phyloP scores from a whole-genome alignment of 2,329 filamentous ascomycete genomes.

The Pseudocercospora crystallina region DNA sequence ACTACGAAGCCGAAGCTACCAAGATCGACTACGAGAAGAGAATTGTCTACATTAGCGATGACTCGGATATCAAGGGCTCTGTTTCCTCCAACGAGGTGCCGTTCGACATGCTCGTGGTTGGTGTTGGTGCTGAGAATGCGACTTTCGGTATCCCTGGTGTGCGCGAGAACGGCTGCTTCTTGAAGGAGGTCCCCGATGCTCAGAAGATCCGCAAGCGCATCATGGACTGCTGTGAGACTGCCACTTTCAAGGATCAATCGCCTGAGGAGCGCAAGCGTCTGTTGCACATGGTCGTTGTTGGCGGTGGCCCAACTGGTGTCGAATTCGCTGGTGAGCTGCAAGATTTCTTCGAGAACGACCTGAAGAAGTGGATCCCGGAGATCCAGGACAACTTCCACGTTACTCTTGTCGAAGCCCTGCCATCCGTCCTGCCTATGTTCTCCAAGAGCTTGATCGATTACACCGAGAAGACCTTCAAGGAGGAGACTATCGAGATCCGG shows the following conservation, averaged over 20 bases:
- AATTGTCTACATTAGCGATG: slow-evolving; percentile 84
- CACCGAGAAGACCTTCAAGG: slow-evolving; percentile 97
- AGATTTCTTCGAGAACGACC: slow-evolving; percentile 97
- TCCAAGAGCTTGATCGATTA: slow-evolving; percentile 99
- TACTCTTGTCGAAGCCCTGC: slow-evolving; percentile 93
- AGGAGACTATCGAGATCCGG: slow-evolving; percentile 95
- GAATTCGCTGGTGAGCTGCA: slow-evolving; percentile 98
- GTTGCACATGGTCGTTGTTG: slow-evolving; percentile 87
- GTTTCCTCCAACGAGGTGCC: slow-evolving; percentile 81
- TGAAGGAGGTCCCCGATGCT: slow-evolving; percentile 97
- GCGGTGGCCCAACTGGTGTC: slow-evolving; percentile 92
- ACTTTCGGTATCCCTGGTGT: slow-evolving; percentile 97
- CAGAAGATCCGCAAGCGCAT: slow-evolving; percentile 97
- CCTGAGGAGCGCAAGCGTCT: slow-evolving; percentile 87
- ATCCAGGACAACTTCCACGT: slow-evolving; percentile 95
- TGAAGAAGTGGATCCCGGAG: slow-evolving; percentile 96
- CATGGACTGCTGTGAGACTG: slow-evolving; percentile 99
- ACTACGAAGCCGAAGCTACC: slow-evolving; percentile 95
- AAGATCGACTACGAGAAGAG: slow-evolving; percentile 92
- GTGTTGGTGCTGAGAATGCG: slow-evolving; percentile 96
- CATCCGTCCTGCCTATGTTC: slow-evolving; percentile 94
- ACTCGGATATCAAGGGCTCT: slow-evolving; percentile 86
- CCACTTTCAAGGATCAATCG: slow-evolving; percentile 94
- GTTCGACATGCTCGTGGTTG: slow-evolving; percentile 97
- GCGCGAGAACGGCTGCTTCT: slow-evolving; percentile 90